A percentile compares a stretch with the other conserved stretches of the same genome.
These are phyloP conservation scores for Dryas alaskensis DNA, from an alignment of 306 rosid genomes.

Conservation along the genomic window DNA sequence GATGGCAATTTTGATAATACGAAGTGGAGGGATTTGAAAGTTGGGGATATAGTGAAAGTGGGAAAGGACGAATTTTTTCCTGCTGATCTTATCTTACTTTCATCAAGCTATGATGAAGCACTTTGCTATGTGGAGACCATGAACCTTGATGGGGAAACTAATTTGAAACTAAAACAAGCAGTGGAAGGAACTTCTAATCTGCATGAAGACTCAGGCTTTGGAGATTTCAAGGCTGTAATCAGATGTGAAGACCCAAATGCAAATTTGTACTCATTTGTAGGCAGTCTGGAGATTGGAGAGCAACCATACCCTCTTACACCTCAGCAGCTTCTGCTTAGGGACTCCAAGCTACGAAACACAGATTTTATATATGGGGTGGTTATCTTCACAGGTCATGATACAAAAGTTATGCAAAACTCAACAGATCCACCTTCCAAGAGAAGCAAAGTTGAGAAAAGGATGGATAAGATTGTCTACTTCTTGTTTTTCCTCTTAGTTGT, in stretches of 20 bases:
- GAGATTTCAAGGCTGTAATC: constrained; percentile 65
- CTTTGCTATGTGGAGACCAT: constrained; percentile 95
- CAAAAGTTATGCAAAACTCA: constrained; percentile 95
- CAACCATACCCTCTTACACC: constrained; percentile 76
- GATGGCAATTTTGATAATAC: constrained; percentile 51
- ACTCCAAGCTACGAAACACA: constrained; percentile 94
- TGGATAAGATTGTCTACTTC: constrained; percentile 79
- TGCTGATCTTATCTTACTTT: constrained; percentile 88
- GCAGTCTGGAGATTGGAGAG: constrained; percentile 61
- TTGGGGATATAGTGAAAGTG: constrained; percentile 88
- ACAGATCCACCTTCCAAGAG: constrained; percentile 96
- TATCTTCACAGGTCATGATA: constrained; percentile 85
- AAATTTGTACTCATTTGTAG: constrained; percentile 80
- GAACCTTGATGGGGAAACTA: constrained; percentile 94
- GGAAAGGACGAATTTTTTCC: constrained; percentile 91
- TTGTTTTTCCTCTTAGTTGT: constrained; percentile 57
- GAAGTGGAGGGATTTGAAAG: constrained; percentile 90
- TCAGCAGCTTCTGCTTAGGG: constrained; percentile 91
- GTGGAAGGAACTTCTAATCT: constrained; percentile 65
- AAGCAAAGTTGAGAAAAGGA: constrained; percentile 85
- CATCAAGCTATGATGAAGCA: constrained; percentile 86
- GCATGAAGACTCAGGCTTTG: constrained; percentile 59
- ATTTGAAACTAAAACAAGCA: constrained; percentile 85
- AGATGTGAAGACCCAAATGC: constrained; percentile 98
- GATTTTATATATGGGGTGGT: constrained; percentile 93